phyloP scores from a whole-genome alignment of 495 filamentous ascomycete genomes.

The Talaromyces adpressus region DNA sequence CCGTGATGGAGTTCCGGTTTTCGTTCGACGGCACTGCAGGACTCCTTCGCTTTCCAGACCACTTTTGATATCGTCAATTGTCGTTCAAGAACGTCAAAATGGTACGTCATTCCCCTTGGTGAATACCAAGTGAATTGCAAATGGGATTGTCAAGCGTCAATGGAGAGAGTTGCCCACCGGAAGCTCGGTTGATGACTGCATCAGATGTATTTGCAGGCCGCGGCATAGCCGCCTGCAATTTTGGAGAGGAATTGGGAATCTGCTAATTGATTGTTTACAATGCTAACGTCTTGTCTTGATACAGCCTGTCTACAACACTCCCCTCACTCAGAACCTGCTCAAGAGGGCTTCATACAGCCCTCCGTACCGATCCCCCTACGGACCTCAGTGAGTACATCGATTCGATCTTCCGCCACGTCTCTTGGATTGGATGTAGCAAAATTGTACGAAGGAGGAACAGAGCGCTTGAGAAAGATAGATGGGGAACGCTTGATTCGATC shows the following conservation, averaged over 20 bases:
- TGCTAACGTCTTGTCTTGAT: background rate
- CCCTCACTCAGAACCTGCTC: conserved; percentile 14
- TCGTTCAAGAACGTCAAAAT: conserved; percentile 2
- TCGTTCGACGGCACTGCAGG: conserved; percentile 7
- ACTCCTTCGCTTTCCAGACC: background rate
- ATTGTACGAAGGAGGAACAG: background rate
- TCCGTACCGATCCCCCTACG: conserved; percentile 32
- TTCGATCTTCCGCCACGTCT: background rate
- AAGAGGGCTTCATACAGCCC: conserved; percentile 35
- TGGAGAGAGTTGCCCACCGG: background rate
- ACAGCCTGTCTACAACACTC: conserved; percentile 5
- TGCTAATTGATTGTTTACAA: background rate
- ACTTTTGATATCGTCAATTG: background rate
- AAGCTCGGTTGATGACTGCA: background rate
- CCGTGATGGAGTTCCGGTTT: conserved; percentile 8
- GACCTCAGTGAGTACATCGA: conserved; percentile 32
- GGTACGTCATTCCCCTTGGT: background rate
- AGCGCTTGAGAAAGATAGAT: background rate
- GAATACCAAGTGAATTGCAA: background rate
- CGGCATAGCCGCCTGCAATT: background rate
- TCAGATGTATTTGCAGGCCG: background rate
- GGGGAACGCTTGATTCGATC: background rate
- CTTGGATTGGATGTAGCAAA: background rate
- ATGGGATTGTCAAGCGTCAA: background rate
- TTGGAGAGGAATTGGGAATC: background rate